Evolutionary conservation across 2,329 filamentous ascomycete genomes (phyloP).

Genomic region (Diaporthe ampelina): DNA sequence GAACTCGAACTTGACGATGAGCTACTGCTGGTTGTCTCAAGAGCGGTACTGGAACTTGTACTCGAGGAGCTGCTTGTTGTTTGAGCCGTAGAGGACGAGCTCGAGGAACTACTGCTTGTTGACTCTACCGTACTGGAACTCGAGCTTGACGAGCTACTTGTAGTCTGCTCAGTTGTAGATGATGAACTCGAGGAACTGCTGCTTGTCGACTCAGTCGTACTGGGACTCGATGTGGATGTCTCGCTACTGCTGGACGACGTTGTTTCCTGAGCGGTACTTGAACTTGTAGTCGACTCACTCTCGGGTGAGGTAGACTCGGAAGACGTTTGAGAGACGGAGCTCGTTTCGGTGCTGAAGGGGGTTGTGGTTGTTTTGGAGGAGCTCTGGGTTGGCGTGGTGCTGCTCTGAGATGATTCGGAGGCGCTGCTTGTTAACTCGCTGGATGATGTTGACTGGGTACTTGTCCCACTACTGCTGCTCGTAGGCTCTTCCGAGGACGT

Average conservation of each 20-base stretch:
- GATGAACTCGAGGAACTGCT: too few species aligned
- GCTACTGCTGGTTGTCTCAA: not conserved
- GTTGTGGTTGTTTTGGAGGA: not conserved
- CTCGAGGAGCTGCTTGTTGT: not conserved
- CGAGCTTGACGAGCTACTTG: not conserved
- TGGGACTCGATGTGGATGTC: not conserved
- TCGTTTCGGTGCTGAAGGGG: not conserved
- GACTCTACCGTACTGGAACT: not conserved
- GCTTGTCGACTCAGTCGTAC: not conserved
- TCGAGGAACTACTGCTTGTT: not conserved
- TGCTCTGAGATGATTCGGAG: not conserved
- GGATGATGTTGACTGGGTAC: not conserved
- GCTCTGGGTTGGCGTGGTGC: not conserved
- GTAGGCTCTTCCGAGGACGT: not conserved
- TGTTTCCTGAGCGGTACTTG: not conserved
- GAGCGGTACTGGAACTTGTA: not conserved
- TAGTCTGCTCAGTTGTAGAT: not conserved
- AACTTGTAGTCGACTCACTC: not conserved
- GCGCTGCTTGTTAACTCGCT: not conserved
- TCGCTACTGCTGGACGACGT: not conserved
- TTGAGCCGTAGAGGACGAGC: not conserved
- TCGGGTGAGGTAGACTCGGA: not conserved
- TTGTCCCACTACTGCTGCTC: not conserved
- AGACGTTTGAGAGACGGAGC: not conserved
- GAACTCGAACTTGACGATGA: not conserved